Evolutionary conservation across 1,139 yeast genomes (phyloP).

Genomic region (Kurtzmaniella quercitrusa): DNA sequence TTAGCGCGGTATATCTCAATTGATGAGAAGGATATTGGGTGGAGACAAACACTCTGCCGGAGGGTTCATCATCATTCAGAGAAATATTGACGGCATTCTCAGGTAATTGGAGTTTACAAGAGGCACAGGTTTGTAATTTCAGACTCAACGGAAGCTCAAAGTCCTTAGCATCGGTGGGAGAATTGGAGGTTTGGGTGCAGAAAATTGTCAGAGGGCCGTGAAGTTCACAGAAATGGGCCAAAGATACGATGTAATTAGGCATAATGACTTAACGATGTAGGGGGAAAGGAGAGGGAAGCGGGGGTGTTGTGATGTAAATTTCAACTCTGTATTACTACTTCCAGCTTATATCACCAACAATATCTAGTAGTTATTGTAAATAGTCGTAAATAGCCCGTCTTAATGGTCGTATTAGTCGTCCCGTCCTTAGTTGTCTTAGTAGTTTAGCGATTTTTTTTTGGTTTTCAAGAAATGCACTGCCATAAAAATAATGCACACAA

Average conservation of each 20-base stretch:
- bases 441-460: no score
- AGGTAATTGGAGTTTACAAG: slow-evolving; percentile 54
- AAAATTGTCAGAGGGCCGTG: slow-evolving; percentile 80
- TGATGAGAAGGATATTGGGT: slow-evolving; percentile 66
- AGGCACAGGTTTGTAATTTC: slow-evolving; percentile 49
- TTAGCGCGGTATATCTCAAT: slow-evolving; percentile 46
- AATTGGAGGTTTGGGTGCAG: slow-evolving; percentile 51
- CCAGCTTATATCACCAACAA: not conserved
- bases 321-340: no score
- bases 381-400: no score
- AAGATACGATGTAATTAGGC: slow-evolving; percentile 42
- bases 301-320: no score
- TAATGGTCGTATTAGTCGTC: no score
- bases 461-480: no score
- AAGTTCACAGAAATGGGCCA: slow-evolving; percentile 81
- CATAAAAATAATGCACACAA: no score
- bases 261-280: no score
- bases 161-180: slow-evolving; percentile 9
- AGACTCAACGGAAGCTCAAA: slow-evolving; percentile 22
- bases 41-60: slow-evolving; percentile 22
- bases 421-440: no score
- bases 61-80: slow-evolving; percentile 22
- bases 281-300: no score
- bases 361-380: no score
- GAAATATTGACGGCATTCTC: slow-evolving; percentile 26